These are phyloP conservation scores for Arthrobotrys megalospora DNA, from an alignment of 2,329 filamentous ascomycete genomes.

Conservation along the genomic window DNA sequence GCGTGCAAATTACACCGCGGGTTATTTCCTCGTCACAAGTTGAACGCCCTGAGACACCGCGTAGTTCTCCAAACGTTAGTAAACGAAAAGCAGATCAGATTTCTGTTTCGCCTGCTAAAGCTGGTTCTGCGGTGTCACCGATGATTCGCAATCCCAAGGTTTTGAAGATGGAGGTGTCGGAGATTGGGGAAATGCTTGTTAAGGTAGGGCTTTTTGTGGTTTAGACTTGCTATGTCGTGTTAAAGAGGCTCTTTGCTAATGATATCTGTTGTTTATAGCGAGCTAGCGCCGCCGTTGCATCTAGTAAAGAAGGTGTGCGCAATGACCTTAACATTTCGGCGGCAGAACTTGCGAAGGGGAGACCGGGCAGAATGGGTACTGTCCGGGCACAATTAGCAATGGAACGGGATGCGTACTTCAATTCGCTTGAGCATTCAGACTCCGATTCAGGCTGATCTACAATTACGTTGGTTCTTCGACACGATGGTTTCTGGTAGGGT, in stretches of 20 bases:
- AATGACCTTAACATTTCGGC: constrained; percentile 11
- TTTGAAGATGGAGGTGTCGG: constrained; percentile 18
- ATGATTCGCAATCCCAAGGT: constrained; percentile 23
- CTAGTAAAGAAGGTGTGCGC: constrained; percentile 30
- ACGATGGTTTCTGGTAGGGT: background rate
- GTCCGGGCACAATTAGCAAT: background rate
- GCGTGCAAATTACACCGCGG: background rate
- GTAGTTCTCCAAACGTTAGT: constrained; percentile 20
- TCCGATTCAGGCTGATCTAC: background rate
- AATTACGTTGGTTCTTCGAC: background rate
- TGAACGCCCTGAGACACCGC: constrained; percentile 6
- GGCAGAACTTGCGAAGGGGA: constrained; percentile 2
- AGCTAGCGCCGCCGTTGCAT: background rate
- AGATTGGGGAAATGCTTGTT: constrained; percentile 1
- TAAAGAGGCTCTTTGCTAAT: background rate
- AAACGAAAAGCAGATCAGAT: constrained; percentile 50
- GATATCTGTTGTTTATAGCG: background rate
- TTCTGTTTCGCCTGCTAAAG: constrained; percentile 34
- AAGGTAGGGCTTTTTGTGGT: background rate
- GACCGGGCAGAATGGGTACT: background rate
- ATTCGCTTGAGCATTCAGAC: background rate
- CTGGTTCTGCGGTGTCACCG: constrained; percentile 29
- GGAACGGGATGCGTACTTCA: background rate
- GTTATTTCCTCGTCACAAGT: constrained; percentile 34
- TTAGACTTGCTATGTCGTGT: background rate